phyloP scores from a whole-genome alignment of 805 yeast genomes.

The Ogataea ramenticola region DNA sequence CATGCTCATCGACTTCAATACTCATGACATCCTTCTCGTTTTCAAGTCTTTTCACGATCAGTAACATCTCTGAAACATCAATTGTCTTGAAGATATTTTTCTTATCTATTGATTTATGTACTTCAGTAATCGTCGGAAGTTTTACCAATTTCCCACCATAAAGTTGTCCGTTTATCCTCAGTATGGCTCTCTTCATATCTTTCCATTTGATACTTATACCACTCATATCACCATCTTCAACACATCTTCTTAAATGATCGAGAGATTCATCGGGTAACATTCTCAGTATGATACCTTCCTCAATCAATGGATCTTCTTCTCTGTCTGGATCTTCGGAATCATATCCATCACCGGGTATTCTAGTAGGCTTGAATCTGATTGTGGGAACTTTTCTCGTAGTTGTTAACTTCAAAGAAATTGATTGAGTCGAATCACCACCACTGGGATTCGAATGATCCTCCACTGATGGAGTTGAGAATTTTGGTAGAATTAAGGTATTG shows the following conservation, averaged over 20 bases:
- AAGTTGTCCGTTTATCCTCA: constrained; percentile 57
- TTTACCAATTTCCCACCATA: constrained; percentile 86
- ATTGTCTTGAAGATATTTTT: constrained; percentile 83
- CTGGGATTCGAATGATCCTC: neutral
- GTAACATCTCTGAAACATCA: constrained; percentile 78
- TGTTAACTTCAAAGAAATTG: constrained; percentile 26
- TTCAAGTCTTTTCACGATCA: constrained; percentile 54
- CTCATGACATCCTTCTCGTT: constrained; percentile 39
- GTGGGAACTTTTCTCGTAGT: constrained; percentile 34
- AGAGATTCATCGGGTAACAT: constrained; percentile 61
- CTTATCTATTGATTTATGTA: constrained; percentile 81
- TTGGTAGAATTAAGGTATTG: neutral
- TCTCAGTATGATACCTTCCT: constrained; percentile 77
- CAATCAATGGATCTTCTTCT: constrained; percentile 90
- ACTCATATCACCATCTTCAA: constrained; percentile 66
- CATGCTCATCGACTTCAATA: constrained; percentile 34
- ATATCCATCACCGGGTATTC: constrained; percentile 91
- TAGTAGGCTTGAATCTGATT: constrained; percentile 47
- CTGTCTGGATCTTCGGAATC: constrained; percentile 95
- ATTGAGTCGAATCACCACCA: neutral
- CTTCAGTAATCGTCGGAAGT: constrained; percentile 81
- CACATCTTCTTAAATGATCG: constrained; percentile 68
- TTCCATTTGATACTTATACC: constrained; percentile 76
- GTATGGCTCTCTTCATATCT: constrained; percentile 71
- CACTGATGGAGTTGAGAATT: neutral